phyloP scores from a whole-genome alignment of 108 stramenopile genomes.

The Nitzschia inconspicua region DNA sequence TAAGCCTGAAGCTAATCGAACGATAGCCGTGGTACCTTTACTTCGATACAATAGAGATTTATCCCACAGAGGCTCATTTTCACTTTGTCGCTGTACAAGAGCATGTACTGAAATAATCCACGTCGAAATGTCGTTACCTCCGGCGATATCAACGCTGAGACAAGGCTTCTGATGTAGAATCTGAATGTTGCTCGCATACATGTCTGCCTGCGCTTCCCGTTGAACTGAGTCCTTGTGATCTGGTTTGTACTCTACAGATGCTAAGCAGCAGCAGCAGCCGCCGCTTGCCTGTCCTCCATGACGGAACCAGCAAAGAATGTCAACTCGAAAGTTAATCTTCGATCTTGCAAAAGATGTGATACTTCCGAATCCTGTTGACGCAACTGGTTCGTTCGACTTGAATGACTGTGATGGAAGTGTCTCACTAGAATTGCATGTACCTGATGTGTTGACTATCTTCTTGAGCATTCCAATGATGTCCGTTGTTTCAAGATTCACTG shows the following conservation, averaged over 20 bases:
- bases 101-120: neutral
- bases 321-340: no score
- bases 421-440: no score
- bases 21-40: neutral
- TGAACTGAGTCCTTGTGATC: neutral
- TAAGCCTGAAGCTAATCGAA: neutral
- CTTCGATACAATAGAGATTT: neutral
- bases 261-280: neutral
- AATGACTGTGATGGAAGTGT: no score
- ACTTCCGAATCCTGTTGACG: no score
- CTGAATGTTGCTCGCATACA: slow-evolving; percentile 1
- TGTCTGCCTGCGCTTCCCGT: neutral
- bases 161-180: neutral
- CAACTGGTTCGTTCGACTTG: no score
- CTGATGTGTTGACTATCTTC: no score
- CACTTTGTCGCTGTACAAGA: neutral
- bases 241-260: neutral
- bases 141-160: neutral
- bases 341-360: no score
- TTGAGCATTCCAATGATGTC: no score
- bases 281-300: neutral
- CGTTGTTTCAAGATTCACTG: no score
- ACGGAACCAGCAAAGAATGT: neutral
- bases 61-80: neutral
- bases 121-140: neutral